phyloP scores from a whole-genome alignment of 371 early-diverging fungal species.

The Syncephalis plumigaleata region DNA sequence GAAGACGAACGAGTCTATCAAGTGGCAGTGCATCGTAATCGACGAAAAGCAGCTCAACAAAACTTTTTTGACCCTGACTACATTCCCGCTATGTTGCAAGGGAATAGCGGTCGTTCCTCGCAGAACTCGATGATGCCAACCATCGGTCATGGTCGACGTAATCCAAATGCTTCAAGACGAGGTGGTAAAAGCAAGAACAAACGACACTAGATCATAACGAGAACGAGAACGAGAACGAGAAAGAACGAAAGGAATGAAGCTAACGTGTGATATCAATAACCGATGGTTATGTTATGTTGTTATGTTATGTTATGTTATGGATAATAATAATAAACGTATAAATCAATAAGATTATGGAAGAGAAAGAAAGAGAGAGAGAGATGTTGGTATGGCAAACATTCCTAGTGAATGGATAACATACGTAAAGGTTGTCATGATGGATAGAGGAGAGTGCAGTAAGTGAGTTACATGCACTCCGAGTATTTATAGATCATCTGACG shows the following conservation, averaged over 20 bases:
- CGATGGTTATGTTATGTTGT: no score
- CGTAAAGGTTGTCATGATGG: no score
- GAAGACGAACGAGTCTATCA: conserved; percentile 84
- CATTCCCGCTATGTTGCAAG: conserved; percentile 40
- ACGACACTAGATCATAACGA: no score
- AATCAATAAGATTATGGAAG: no score
- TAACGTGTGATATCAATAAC: no score
- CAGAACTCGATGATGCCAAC: conserved; percentile 50
- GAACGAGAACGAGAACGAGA: no score
- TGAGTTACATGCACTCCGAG: background rate
- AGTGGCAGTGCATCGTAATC: conserved; percentile 26
- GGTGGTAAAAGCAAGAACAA: conserved; percentile 7
- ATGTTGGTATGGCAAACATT: no score
- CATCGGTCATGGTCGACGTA: conserved; percentile 73
- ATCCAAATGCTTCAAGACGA: conserved; percentile 44
- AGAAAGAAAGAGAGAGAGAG: no score
- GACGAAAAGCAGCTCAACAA: conserved; percentile 29
- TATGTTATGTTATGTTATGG: no score
- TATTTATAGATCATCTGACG: background rate
- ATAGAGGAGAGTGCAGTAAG: background rate
- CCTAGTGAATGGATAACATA: no score
- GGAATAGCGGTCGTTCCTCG: conserved; percentile 23
- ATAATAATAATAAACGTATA: no score
- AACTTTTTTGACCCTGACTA: conserved; percentile 66
- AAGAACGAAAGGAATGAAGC: no score